These are phyloP conservation scores for Huntiella bhutanensis DNA, from an alignment of 2,329 filamentous ascomycete genomes.

Conservation along the genomic window DNA sequence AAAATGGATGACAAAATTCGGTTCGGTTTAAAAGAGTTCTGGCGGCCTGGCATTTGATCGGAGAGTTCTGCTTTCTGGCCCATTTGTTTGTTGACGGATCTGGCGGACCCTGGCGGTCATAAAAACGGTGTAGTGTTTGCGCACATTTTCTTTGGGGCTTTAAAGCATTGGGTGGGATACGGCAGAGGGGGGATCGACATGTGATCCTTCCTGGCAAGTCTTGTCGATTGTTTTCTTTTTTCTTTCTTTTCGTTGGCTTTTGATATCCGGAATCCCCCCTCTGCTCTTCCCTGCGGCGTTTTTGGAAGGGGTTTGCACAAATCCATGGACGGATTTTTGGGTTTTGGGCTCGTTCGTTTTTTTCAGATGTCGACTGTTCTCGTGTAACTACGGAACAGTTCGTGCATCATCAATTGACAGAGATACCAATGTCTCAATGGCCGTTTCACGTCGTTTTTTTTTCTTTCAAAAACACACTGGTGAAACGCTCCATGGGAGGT, in stretches of 20 bases:
- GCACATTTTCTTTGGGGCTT: not conserved
- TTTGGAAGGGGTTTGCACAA: slow-evolving; percentile 4
- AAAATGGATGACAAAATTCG: not conserved
- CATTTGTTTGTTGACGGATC: no score
- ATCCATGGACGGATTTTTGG: not conserved
- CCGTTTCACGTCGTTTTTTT: slow-evolving; percentile 40
- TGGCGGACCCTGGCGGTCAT: slow-evolving; percentile 3
- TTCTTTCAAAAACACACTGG: slow-evolving; percentile 20
- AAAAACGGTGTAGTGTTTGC: slow-evolving; percentile 3
- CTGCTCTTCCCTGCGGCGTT: slow-evolving; percentile 14
- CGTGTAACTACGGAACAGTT: slow-evolving; percentile 2
- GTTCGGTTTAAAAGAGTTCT: no score
- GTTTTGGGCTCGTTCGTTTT: slow-evolving; percentile 7
- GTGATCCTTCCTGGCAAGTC: not conserved
- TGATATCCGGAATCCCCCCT: not conserved
- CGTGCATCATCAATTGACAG: slow-evolving; percentile 18
- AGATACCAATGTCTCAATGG: slow-evolving; percentile 41
- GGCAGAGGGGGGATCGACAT: slow-evolving; percentile 1
- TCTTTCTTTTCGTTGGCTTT: slow-evolving; percentile 1
- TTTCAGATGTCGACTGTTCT: not conserved
- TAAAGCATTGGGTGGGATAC: not conserved
- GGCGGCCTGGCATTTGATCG: not conserved
- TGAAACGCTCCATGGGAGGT: slow-evolving; percentile 64
- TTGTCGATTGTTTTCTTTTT: not conserved
- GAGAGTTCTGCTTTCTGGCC: no score